Evolutionary conservation across 495 filamentous ascomycete genomes (phyloP).

Genomic region (Penicillium manginii): DNA sequence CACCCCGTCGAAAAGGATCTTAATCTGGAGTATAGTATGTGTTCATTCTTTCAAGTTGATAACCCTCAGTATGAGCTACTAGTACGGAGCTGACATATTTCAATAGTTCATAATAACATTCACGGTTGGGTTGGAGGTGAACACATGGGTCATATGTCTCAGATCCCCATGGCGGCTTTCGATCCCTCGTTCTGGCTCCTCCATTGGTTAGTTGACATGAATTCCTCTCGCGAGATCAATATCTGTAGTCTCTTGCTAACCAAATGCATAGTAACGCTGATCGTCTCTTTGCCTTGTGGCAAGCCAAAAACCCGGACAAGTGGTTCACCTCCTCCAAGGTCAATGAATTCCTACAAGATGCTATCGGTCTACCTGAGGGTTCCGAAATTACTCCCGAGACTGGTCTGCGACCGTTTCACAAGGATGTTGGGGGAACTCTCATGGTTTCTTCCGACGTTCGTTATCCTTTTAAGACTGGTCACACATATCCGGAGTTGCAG

Average conservation of each 20-base stretch:
- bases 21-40: constrained; percentile 40
- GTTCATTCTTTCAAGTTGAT: not conserved
- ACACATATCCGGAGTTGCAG: constrained; percentile 53
- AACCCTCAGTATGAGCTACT: too few relatives aligned
- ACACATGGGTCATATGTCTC: constrained; percentile 44
- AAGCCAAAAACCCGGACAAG: constrained; percentile 36
- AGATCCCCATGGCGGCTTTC: constrained; percentile 42
- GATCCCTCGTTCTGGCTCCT: constrained; percentile 51
- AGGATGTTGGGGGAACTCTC: constrained; percentile 27
- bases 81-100: not conserved
- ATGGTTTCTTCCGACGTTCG: constrained; percentile 35
- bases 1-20: constrained; percentile 18
- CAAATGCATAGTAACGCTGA: constrained; percentile 40
- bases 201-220: constrained; percentile 27
- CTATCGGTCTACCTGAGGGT: constrained; percentile 24
- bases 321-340: constrained; percentile 26
- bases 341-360: constrained; percentile 21
- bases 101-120: constrained; percentile 41
- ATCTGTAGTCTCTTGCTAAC: not conserved
- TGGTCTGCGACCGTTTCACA: constrained; percentile 39
- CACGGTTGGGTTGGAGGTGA: constrained; percentile 42
- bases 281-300: constrained; percentile 45
- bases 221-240: not conserved
- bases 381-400: constrained; percentile 14
- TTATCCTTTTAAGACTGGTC: constrained; percentile 40